Percentiles rank a stretch among this genome's conserved stretches.
These are phyloP conservation scores for Prototheca cutis DNA, from an alignment of 163 green algal genomes.

Conservation along the genomic window DNA sequence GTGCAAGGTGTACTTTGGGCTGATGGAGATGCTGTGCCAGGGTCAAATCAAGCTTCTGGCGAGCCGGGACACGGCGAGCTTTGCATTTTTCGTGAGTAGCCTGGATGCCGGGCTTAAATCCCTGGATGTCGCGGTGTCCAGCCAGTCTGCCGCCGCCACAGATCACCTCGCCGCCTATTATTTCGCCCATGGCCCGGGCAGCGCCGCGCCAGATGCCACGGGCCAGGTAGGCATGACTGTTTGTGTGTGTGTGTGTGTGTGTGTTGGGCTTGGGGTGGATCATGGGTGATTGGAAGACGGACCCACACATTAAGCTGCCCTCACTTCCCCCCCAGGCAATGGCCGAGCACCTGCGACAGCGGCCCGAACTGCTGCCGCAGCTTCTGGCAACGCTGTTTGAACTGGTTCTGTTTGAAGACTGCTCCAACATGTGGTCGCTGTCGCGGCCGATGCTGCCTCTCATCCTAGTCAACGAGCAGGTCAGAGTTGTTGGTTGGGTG, in stretches of 20 bases:
- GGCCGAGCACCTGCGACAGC: conserved; percentile 48
- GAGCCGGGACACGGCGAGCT: conserved; percentile 62
- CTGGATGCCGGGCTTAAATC: conserved; percentile 85
- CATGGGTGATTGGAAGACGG: no score
- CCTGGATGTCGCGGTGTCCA: conserved; percentile 50
- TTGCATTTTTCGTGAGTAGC: conserved; percentile 67
- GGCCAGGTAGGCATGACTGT: no score
- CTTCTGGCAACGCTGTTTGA: conserved; percentile 84
- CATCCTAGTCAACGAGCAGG: conserved; percentile 87
- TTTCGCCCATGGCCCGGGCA: conserved; percentile 56
- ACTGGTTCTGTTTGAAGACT: conserved; percentile 98
- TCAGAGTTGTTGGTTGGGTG: background rate
- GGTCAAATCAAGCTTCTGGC: conserved; percentile 65
- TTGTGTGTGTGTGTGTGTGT: no score
- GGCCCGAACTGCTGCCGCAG: conserved; percentile 35
- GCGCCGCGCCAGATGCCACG: background rate
- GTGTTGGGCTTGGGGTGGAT: no score
- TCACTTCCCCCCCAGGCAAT: no score
- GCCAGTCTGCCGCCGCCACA: conserved; percentile 71
- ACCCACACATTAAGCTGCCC: no score
- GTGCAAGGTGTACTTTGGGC: conserved; percentile 77
- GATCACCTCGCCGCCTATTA: conserved; percentile 91
- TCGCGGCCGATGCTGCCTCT: conserved; percentile 89
- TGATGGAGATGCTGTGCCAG: conserved; percentile 85
- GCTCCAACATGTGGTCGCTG: conserved; percentile 93